Percentiles rank a stretch among this genome's conserved stretches.
These are phyloP conservation scores for Aquilaria yunnanensis DNA, from an alignment of 345 rosid species.

Conservation along the genomic window DNA sequence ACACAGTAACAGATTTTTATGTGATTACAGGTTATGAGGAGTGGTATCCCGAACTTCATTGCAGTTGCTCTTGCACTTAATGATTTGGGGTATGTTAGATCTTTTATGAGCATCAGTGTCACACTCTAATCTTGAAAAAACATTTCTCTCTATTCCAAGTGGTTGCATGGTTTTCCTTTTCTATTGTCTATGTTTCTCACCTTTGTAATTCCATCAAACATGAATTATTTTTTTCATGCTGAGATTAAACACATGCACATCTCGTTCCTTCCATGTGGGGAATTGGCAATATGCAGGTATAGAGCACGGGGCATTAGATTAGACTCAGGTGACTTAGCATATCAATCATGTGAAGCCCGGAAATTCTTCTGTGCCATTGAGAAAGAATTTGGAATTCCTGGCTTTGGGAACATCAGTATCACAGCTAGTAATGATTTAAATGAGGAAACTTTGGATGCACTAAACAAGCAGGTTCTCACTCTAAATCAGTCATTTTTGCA, in stretches of 20 bases:
- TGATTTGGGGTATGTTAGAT: constrained; percentile 62
- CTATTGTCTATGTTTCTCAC: no score
- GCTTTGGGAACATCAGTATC: constrained; percentile 68
- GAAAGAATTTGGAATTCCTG: constrained; percentile 57
- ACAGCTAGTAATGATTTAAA: constrained; percentile 96
- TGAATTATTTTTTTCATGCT: neutral
- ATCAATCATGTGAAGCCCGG: constrained; percentile 71
- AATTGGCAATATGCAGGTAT: constrained; percentile 43
- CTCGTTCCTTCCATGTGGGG: no score
- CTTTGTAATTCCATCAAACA: neutral
- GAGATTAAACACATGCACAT: no score
- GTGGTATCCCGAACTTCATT: constrained; percentile 91
- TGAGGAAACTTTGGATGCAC: constrained; percentile 92
- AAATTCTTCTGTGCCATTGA: constrained; percentile 61
- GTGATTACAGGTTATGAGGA: constrained; percentile 63
- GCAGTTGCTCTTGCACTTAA: constrained; percentile 87
- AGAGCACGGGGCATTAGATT: constrained; percentile 85
- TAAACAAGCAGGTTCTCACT: constrained; percentile 77
- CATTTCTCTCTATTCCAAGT: no score
- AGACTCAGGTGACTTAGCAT: constrained; percentile 96
- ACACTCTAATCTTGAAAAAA: no score
- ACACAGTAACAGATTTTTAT: neutral
- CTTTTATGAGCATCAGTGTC: no score
- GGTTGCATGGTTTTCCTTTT: no score
- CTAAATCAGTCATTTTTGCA: constrained; percentile 1